Percentiles rank a stretch among this genome's conserved stretches.
These are phyloP conservation scores for Kurtzmaniella quercitrusa DNA, from an alignment of 1,139 yeast genomes.

Conservation along the genomic window DNA sequence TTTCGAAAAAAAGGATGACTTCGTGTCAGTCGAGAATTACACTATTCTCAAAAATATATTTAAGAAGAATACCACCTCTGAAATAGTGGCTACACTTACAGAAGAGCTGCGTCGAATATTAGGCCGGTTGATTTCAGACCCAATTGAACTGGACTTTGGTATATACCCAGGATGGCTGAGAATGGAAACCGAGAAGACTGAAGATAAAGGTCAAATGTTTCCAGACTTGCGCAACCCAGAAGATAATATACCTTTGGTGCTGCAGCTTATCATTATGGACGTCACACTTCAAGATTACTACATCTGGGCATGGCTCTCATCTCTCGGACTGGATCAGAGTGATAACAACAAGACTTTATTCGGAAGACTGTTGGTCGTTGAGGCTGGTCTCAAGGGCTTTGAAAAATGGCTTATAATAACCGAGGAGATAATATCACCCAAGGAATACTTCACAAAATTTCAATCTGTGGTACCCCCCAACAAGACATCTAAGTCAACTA, in stretches of 20 bases:
- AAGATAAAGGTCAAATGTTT: background rate
- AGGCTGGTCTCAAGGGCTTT: constrained; percentile 68
- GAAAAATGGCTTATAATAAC: constrained; percentile 83
- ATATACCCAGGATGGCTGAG: constrained; percentile 42
- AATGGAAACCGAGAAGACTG: constrained; percentile 17
- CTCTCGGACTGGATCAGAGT: constrained; percentile 74
- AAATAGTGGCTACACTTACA: constrained; percentile 62
- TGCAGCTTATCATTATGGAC: constrained; percentile 55
- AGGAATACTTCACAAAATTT: constrained; percentile 32
- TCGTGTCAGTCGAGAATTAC: constrained; percentile 75
- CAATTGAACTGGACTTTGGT: constrained; percentile 34
- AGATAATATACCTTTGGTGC: constrained; percentile 33
- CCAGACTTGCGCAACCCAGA: constrained; percentile 13
- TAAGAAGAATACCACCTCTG: constrained; percentile 52
- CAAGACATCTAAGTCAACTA: background rate
- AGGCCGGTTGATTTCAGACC: constrained; percentile 49
- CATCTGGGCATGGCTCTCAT: constrained; percentile 88
- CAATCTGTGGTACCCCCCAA: constrained; percentile 9
- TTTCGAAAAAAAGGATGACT: constrained; percentile 67
- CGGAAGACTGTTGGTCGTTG: constrained; percentile 77
- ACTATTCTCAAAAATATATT: constrained; percentile 71
- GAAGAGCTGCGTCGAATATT: constrained; percentile 70
- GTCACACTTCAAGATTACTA: constrained; percentile 81
- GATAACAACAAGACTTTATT: constrained; percentile 59
- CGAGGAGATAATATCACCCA: constrained; percentile 54